Base-by-base conservation (phyloP, 106 monocot species). In the Allium fistulosum region DNA sequence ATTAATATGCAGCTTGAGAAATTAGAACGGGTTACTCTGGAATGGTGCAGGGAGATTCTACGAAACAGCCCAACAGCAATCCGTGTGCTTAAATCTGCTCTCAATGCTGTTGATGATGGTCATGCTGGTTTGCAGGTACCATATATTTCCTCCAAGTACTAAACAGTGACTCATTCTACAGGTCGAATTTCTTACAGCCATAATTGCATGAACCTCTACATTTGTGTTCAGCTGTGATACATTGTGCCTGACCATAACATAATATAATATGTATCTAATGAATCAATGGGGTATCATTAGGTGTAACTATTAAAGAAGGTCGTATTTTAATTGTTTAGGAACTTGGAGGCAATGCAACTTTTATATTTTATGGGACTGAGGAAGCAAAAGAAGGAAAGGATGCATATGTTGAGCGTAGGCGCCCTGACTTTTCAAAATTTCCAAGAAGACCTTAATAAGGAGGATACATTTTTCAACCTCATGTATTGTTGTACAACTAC, bases 71-170 rank as follows among this genome's bases (percentile, higher is more conserved):
- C 91, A 58, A 96, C 80, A 9, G 88, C 91, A n/a, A 82, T 96
- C 47, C 72, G 91, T n/a, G 86, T 96, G 57, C 77, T 96, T 55
- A 96, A 96, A 82, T 83, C 95, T 75, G 80, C 95, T 61, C 75
- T 96, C 49, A 96, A 96, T 82, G 91, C 91, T 26, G 88, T 86
- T 56, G 96, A 96, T 67, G 96, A 96, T 82, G 96, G 96, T 53
- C 96, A 96, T 80, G 91, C 91, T 66, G 96, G 96, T 72, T 88
- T 91, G 17, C 96, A 95, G 91, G 91, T 95, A 78, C 4, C 15
- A 37, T 22, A 51, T 52, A 52, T 67, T 49, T 17, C 18, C 48
- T 65, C 49, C 17, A 48, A 65, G 46, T 12, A 51, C 18, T 67
- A 52, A 67, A 11, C 5, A 37, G 5, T 5, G 6, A 55, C 53